Base-by-base conservation (phyloP, 2,329 filamentous ascomycete genomes). In the Aspergillus sp. region DNA sequence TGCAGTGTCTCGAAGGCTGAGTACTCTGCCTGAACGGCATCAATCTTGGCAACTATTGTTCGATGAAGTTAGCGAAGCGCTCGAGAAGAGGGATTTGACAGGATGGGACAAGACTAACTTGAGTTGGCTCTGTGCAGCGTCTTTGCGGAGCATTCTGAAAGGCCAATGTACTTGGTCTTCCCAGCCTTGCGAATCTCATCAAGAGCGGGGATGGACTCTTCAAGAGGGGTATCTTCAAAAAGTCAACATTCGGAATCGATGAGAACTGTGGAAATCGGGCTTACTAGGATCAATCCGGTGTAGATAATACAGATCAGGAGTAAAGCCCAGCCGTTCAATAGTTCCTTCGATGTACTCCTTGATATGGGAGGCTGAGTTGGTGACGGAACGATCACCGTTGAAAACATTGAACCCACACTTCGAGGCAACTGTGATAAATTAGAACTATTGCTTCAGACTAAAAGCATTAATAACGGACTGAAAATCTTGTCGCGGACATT, bases 401-500 rank as follows among this genome's bases (percentile, higher is more conserved):
- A 74, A 70, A 3, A 60, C 59, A 12, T 68, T 55, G 35, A 76
- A 65, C 0, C 73, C 74, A 49, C 74, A 76, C 47, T 76, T 76
- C 0, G 74, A 76, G 5, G 74, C 74, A 46, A 77, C 73, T 75
- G 42, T 35, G 0, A 15, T n/a, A 3, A 43, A 27, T 22, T 4
- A 25, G 13, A 27, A 17, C 17, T 5, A 23, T 10, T 10, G 3
- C 9, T 43, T 5, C 23, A 25, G n/a, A 6, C n/a, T 13, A 17
- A 30, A 25, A 43, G 17, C 41, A 32, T n/a, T 3, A 6, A 32
- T 3, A 32, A 19, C 70, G 45, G 50, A 74, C 72, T 58, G 51
- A 77, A 76, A n/a, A 77, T 35, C 52, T 76, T 75, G 47, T 76
- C 73, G 1, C 75, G 71, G 7, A 73, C 62, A 43, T 76, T 73